A percentile compares a stretch with the other conserved stretches of the same genome.
These are phyloP conservation scores for Corylus heterophylla DNA, from an alignment of 306 rosid species.

Conservation along the genomic window DNA sequence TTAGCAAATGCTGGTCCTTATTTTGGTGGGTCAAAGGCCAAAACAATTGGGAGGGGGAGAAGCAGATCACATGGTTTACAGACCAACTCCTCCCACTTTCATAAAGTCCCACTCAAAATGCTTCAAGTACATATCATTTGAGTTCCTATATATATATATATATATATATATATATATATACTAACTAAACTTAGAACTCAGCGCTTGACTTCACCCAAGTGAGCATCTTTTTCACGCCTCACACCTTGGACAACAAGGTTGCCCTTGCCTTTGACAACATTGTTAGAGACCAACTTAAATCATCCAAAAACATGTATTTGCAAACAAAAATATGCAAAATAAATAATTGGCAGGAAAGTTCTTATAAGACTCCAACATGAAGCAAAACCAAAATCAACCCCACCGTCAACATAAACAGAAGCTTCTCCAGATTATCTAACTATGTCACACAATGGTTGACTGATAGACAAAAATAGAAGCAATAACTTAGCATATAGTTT, in stretches of 20 bases:
- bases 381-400: not conserved
- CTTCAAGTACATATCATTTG: not conserved
- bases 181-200: too few species aligned
- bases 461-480: not conserved
- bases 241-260: not conserved
- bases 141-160: not conserved
- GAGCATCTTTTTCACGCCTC: not conserved
- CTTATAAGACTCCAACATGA: slow-evolving; percentile 1
- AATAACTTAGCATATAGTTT: not conserved
- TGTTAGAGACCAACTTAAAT: not conserved
- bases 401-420: not conserved
- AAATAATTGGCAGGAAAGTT: not conserved
- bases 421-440: not conserved
- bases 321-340: not conserved
- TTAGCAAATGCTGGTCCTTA: too few species aligned
- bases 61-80: not conserved
- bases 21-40: not conserved
- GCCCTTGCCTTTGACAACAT: not conserved
- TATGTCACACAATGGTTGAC: not conserved
- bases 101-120: not conserved
- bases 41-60: too few species aligned
- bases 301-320: not conserved
- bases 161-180: too few species aligned
- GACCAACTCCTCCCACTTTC: not conserved
- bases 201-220: not conserved